Base-by-base conservation (phyloP, 176 grass and related monocot species). In the Oryza meyeriana region DNA sequence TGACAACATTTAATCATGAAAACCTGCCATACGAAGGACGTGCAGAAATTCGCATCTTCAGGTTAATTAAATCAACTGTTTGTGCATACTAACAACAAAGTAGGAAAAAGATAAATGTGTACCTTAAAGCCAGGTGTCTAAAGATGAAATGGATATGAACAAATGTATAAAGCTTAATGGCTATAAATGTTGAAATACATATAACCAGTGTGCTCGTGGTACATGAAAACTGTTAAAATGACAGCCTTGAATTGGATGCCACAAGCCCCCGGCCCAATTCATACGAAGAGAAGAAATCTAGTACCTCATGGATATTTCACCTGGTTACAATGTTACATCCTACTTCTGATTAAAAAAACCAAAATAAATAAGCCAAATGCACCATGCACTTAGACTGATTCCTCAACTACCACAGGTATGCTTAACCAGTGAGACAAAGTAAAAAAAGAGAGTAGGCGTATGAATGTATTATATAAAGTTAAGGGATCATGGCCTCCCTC, bases 321-420 rank as follows among this genome's bases (percentile, higher is more conserved):
- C 71, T 65, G 59, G 55, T 41, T 79, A 55, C 50, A 55, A 55
- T 55, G 50, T 55, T 55, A 86, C 77, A 86, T 72, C 83, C 72
- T 89, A 89, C 40, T 47, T 64, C 65, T 65, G 17, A 71, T 57
- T 26, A 25, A 32, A 45, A 64, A 40, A 32, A 71, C 26, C 30
- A 42, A 24, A 66, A 30, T 24, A 12, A 44, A 69, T 41, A 61
- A 74, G 48, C 24, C 64, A 69, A 66, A 66, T 68, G 14, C 30
- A 24, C 58, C 17, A 32, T 25, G 20, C 35, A 38, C 50, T 81
- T 76, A 61, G 34, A 48, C 39, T 85, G 75, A 76, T 75, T 84
- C 87, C 55, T 85, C 33, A 47, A 64, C 88, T 73, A 86, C 33
- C 44, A 78, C 29, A 85, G 72, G 83, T 85, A 82, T 82, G 81